Percentiles rank a stretch among this genome's conserved stretches.
phyloP scores from a whole-genome alignment of 2,329 filamentous ascomycete genomes.

The Aspergillus glaucus region DNA sequence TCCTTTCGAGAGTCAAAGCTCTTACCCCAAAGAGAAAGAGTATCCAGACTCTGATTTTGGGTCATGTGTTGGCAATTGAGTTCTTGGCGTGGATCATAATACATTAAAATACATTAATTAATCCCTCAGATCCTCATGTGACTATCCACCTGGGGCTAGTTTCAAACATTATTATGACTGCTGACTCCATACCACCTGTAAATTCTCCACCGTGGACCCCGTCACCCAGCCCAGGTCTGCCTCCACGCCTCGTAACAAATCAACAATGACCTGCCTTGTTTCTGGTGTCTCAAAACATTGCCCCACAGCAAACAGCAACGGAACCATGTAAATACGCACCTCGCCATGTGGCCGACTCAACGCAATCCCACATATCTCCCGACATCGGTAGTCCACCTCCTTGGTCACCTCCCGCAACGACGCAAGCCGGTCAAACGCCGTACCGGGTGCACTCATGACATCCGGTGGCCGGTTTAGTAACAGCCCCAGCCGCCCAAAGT shows the following conservation, averaged over 20 bases:
- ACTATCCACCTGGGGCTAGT: background rate
- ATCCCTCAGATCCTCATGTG: no score
- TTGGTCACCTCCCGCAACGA: constrained; percentile 53
- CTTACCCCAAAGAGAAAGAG: no score
- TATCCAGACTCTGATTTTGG: no score
- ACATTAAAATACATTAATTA: no score
- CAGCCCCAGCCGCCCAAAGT: constrained; percentile 58
- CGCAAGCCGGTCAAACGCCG: constrained; percentile 49
- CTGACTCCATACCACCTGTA: constrained; percentile 32
- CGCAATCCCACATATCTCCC: constrained; percentile 55
- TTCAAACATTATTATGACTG: background rate
- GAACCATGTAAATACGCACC: constrained; percentile 53
- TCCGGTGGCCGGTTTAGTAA: constrained; percentile 56
- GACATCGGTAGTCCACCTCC: constrained; percentile 50
- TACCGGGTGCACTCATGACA: constrained; percentile 47
- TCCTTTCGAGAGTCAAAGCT: no score
- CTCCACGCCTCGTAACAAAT: constrained; percentile 53
- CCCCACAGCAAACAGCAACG: constrained; percentile 55
- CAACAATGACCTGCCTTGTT: constrained; percentile 50
- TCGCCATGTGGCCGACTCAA: constrained; percentile 50
- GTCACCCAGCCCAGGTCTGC: constrained; percentile 56
- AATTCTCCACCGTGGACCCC: constrained; percentile 47
- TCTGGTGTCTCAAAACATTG: constrained; percentile 49
- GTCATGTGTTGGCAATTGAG: no score
- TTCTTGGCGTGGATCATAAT: no score